Evolutionary conservation across 2,329 filamentous ascomycete genomes (phyloP).

Genomic region (Lasiodiplodia hormozganensis): DNA sequence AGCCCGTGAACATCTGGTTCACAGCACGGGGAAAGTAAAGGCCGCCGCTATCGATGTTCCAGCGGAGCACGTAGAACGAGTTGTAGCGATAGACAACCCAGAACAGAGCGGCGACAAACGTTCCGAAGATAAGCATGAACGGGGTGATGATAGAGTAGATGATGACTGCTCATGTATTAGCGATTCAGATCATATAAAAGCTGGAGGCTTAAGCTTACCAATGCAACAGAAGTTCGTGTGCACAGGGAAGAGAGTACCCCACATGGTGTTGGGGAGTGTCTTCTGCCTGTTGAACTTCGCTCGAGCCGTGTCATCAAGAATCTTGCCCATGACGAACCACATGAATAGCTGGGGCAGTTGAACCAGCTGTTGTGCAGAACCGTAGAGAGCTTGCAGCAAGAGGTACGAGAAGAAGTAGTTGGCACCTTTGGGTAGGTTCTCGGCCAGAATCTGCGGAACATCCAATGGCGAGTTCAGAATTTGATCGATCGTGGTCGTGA

Average conservation of each 20-base stretch:
- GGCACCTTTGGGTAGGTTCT: constrained; percentile 81
- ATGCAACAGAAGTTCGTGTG: constrained; percentile 98
- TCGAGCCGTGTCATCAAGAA: constrained; percentile 81
- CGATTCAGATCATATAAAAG: background rate
- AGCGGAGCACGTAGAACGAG: constrained; percentile 92
- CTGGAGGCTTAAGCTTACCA: constrained; percentile 52
- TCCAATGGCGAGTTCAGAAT: constrained; percentile 70
- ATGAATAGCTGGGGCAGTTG: constrained; percentile 80
- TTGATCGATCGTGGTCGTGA: constrained; percentile 69
- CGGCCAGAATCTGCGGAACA: constrained; percentile 75
- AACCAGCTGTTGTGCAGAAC: constrained; percentile 80
- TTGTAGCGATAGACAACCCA: constrained; percentile 98
- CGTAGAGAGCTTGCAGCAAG: constrained; percentile 79
- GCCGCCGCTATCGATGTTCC: constrained; percentile 89
- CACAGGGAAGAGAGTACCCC: constrained; percentile 93
- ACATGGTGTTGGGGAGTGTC: constrained; percentile 76
- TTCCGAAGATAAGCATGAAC: constrained; percentile 89
- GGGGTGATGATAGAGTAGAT: constrained; percentile 91
- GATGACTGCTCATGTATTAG: constrained; percentile 56
- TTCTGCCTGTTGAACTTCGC: constrained; percentile 89
- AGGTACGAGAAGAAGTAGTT: constrained; percentile 99
- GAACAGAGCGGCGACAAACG: constrained; percentile 88
- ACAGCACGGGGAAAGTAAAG: constrained; percentile 90
- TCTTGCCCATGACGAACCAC: constrained; percentile 81
- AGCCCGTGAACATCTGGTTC: constrained; percentile 92